These are phyloP conservation scores for Mycena capillaripes DNA, from an alignment of 768 basidiomycete genomes.

Conservation along the genomic window DNA sequence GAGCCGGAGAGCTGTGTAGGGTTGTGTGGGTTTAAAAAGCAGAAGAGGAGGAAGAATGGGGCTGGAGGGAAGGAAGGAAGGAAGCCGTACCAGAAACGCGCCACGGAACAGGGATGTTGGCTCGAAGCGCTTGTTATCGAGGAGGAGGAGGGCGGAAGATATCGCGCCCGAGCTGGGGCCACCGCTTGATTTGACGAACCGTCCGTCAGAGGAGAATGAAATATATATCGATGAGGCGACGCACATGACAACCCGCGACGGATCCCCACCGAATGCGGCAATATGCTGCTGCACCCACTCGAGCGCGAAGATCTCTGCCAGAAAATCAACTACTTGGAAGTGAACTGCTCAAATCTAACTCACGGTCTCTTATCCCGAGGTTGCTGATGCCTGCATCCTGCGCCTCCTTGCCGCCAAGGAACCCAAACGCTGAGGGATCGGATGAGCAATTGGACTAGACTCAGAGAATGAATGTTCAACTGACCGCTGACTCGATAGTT, in stretches of 20 bases:
- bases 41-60: too few species aligned
- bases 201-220: not conserved
- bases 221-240: too few species aligned
- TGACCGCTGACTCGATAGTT: constrained; percentile 27
- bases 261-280: constrained; percentile 19
- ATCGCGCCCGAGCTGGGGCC: constrained; percentile 24
- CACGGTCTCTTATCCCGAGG: constrained; percentile 35
- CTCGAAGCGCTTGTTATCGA: constrained; percentile 23
- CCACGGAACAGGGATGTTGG: constrained; percentile 17
- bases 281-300: constrained; percentile 28
- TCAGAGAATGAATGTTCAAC: not conserved
- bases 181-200: not conserved
- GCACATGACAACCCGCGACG: constrained; percentile 14
- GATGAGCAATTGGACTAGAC: too few species aligned
- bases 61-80: not conserved
- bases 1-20: constrained; percentile 17
- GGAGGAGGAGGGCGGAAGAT: constrained; percentile 10
- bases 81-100: constrained; percentile 16
- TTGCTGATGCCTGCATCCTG: constrained; percentile 30
- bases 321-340: too few species aligned
- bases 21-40: too few species aligned
- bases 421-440: constrained; percentile 30
- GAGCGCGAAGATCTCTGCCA: constrained; percentile 25
- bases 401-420: constrained; percentile 29
- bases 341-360: not conserved